Percentiles rank a stretch among this genome's conserved stretches.
Conservation (phyloP, 108 stramenopile genomes). For the Bacterosira constricta region DNA sequence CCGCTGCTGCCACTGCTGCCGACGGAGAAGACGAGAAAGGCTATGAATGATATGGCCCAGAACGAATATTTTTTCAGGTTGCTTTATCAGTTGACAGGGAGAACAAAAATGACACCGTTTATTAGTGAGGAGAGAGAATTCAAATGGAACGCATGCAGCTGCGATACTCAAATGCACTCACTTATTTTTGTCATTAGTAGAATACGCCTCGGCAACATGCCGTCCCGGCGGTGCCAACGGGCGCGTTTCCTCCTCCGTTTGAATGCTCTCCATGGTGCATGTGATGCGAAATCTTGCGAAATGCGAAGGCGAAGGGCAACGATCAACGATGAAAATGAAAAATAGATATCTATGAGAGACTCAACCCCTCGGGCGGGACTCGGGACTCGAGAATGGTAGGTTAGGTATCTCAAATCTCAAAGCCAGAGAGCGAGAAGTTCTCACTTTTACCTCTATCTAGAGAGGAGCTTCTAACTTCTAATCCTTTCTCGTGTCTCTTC, state of each 20-base stretch:
- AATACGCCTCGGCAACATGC: conserved; percentile 38
- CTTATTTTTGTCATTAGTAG: background rate
- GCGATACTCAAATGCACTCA: background rate
- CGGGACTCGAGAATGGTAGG: no score
- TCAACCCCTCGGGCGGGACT: no score
- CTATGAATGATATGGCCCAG: conserved; percentile 26
- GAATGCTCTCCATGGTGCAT: conserved; percentile 28
- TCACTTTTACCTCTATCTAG: no score
- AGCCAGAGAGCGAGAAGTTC: no score
- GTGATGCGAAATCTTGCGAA: background rate
- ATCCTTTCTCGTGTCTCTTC: no score
- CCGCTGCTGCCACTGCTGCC: background rate
- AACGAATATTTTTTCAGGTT: conserved; percentile 16
- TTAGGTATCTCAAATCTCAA: background rate
- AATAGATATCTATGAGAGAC: no score
- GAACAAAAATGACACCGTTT: no score
- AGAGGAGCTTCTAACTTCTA: no score
- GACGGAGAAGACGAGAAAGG: conserved; percentile 4
- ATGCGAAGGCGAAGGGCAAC: no score
- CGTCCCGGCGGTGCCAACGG: conserved; percentile 22
- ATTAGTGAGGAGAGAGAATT: background rate
- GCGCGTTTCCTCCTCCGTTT: conserved; percentile 20
- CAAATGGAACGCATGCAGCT: background rate
- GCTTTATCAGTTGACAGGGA: background rate
- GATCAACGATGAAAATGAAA: no score